These are phyloP conservation scores for Porogramme epimiltina DNA, from an alignment of 1,284 basidiomycete species.

Conservation along the genomic window DNA sequence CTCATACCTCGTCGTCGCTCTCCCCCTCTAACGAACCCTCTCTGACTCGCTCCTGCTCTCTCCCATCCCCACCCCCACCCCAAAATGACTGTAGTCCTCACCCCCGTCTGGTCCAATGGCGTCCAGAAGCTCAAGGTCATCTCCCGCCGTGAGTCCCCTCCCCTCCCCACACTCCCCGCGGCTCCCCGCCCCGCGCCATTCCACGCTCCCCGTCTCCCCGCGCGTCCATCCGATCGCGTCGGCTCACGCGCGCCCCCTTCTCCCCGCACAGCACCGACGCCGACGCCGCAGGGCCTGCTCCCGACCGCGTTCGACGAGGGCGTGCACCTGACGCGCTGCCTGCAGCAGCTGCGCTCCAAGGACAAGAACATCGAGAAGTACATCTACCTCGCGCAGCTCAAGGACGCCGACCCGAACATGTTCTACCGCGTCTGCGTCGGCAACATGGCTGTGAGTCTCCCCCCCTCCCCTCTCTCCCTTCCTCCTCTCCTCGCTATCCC, in stretches of 20 bases:
- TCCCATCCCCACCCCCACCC: neutral
- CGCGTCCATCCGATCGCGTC: no score
- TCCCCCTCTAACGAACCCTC: neutral
- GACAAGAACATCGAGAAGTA: slow-evolving; percentile 78
- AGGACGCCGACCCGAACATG: slow-evolving; percentile 68
- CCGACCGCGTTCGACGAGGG: slow-evolving; percentile 61
- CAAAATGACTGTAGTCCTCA: slow-evolving; percentile 65
- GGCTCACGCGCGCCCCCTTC: neutral
- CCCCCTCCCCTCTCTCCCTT: neutral
- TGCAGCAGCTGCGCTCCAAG: slow-evolving; percentile 75
- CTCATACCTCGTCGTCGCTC: slow-evolving; percentile 8
- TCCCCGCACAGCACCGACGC: slow-evolving; percentile 4
- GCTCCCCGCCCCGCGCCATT: neutral
- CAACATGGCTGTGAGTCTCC: slow-evolving; percentile 55
- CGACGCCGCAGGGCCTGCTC: slow-evolving; percentile 57
- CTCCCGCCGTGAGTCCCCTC: slow-evolving; percentile 49
- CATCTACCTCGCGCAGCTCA: slow-evolving; percentile 78
- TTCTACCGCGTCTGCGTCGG: slow-evolving; percentile 75
- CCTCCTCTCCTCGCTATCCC: neutral
- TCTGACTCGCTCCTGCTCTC: slow-evolving; percentile 5
- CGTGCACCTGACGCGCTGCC: slow-evolving; percentile 61
- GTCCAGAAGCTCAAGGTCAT: slow-evolving; percentile 67
- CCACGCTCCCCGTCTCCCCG: slow-evolving; percentile 1
- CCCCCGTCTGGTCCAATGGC: slow-evolving; percentile 68
- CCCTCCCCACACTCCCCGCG: slow-evolving; percentile 3